Percentiles rank a stretch among this genome's conserved stretches.
Conservation (phyloP, 2,329 filamentous ascomycete species). For the Clonostachys chloroleuca region DNA sequence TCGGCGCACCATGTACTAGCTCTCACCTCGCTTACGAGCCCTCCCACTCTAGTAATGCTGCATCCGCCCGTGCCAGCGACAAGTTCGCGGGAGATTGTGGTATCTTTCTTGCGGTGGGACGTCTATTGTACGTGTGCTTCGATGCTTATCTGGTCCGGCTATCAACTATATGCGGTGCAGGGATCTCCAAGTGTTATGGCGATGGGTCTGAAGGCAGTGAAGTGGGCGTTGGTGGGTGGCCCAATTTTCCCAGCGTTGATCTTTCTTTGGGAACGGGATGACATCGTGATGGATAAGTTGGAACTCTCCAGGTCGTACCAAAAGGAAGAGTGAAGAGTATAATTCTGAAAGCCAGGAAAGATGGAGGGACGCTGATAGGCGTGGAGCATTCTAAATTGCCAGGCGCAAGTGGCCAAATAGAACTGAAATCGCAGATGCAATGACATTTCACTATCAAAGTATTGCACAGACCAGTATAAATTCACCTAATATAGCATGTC, state of each 20-base stretch:
- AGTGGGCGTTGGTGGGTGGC: slow-evolving; percentile 1
- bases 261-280: slow-evolving; percentile 4
- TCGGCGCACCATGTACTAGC: not conserved
- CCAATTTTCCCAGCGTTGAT: slow-evolving; percentile 3
- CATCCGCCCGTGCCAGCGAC: not conserved
- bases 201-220: not conserved
- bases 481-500: too few species aligned
- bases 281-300: not conserved
- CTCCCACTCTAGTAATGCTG: slow-evolving; percentile 1
- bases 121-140: slow-evolving; percentile 4
- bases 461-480: too few species aligned
- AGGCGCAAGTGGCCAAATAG: too few species aligned
- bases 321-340: too few species aligned
- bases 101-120: slow-evolving; percentile 4
- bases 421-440: too few species aligned
- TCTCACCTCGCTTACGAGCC: not conserved
- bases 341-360: too few species aligned
- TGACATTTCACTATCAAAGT: too few species aligned
- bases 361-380: too few species aligned
- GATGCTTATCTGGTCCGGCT: slow-evolving; percentile 2
- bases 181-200: not conserved
- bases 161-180: not conserved
- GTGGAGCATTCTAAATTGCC: too few species aligned
- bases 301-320: not conserved
- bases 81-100: slow-evolving; percentile 3